phyloP scores from a whole-genome alignment of 495 filamentous ascomycete genomes.

The Chlorociboria aeruginascens region DNA sequence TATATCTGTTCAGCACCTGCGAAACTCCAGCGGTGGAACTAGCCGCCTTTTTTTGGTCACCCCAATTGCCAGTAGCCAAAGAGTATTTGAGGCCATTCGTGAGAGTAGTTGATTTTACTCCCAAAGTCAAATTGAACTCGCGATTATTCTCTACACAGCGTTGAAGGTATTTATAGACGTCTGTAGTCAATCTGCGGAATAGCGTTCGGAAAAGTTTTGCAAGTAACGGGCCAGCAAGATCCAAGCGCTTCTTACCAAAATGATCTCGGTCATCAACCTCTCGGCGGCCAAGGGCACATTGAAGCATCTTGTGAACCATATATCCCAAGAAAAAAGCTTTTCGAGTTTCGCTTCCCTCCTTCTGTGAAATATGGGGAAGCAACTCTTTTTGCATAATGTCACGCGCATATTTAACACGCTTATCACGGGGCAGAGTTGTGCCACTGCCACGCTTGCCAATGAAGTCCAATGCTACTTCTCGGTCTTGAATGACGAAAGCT shows the following conservation, averaged over 20 bases:
- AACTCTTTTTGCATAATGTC: constrained; percentile 96
- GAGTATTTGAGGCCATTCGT: constrained; percentile 94
- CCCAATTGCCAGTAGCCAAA: constrained; percentile 98
- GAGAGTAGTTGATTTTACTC: constrained; percentile 80
- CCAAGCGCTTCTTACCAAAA: constrained; percentile 96
- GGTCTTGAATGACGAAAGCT: constrained; percentile 88
- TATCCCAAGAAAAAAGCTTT: constrained; percentile 99
- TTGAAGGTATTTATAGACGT: constrained; percentile 82
- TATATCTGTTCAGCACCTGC: constrained; percentile 96
- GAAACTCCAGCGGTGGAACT: constrained; percentile 92
- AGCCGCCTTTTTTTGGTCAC: constrained; percentile 96
- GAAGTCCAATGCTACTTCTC: constrained; percentile 88
- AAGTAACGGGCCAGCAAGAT: constrained; percentile 87
- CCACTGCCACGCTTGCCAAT: constrained; percentile 83
- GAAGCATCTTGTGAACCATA: constrained; percentile 91
- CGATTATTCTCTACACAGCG: constrained; percentile 77
- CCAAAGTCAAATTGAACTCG: constrained; percentile 80
- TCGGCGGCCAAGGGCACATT: constrained; percentile 78
- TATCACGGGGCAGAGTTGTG: constrained; percentile 64
- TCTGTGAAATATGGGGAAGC: constrained; percentile 90
- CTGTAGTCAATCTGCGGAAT: constrained; percentile 75
- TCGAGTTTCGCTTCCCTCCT: constrained; percentile 87
- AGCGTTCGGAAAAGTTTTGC: constrained; percentile 85
- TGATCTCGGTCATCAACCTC: constrained; percentile 97
- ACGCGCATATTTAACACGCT: constrained; percentile 79